Percentiles rank a stretch among this genome's conserved stretches.
Evolutionary conservation across 148 eudicot species (phyloP).

Genomic region (Chenopodium suecicum): DNA sequence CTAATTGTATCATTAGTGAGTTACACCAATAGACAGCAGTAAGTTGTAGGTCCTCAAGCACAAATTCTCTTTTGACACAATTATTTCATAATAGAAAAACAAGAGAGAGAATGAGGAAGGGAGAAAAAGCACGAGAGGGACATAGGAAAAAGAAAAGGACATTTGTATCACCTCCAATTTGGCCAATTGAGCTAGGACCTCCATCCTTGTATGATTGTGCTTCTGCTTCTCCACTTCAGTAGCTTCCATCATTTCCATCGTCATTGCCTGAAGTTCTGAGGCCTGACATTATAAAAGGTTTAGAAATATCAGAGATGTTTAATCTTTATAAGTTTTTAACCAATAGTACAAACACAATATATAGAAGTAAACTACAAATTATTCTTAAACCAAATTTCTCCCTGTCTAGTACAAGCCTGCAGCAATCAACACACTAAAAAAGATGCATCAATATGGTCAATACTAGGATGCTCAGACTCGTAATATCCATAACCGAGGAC

Average conservation of each 20-base stretch:
- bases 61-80: background rate
- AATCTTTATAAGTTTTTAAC: background rate
- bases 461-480: too few relatives aligned
- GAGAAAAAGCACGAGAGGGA: background rate
- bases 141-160: background rate
- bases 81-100: background rate
- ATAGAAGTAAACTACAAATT: background rate
- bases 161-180: slow-evolving; percentile 68
- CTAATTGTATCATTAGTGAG: background rate
- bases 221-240: slow-evolving; percentile 91
- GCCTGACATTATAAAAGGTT: slow-evolving; percentile 47
- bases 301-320: background rate
- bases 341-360: background rate
- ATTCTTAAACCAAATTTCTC: background rate
- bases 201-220: slow-evolving; percentile 95
- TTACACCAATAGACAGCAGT: background rate
- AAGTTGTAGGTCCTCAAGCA: background rate
- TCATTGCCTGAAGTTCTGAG: slow-evolving; percentile 77
- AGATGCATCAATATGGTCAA: slow-evolving; percentile 6
- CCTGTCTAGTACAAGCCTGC: background rate
- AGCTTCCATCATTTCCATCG: slow-evolving; percentile 95
- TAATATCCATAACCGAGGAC: too few relatives aligned
- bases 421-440: background rate
- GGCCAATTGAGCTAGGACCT: slow-evolving; percentile 70
- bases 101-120: slow-evolving; percentile 2